phyloP scores from a whole-genome alignment of 192 early-diverging fungal species.

The Backusella circina region DNA sequence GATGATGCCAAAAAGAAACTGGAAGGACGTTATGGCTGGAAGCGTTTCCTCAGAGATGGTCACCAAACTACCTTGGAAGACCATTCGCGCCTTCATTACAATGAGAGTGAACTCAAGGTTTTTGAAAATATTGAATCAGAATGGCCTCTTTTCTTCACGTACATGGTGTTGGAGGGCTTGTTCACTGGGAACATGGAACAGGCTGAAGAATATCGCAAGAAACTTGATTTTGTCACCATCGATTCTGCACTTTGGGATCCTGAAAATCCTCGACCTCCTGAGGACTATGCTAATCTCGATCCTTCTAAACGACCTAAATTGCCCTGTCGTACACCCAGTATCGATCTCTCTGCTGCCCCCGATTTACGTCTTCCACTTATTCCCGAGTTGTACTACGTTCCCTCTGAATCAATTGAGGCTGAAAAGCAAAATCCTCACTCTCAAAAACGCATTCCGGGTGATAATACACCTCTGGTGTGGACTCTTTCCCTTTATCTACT shows the following conservation, averaged over 20 bases:
- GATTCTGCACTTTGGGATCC: slow-evolving; percentile 54
- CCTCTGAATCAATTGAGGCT: slow-evolving; percentile 62
- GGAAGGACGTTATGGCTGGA: slow-evolving; percentile 77
- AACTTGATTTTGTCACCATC: slow-evolving; percentile 66
- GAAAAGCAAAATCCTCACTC: slow-evolving; percentile 68
- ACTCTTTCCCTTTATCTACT: slow-evolving; percentile 79
- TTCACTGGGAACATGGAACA: slow-evolving; percentile 65
- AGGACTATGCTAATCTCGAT: neutral
- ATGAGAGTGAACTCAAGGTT: slow-evolving; percentile 73
- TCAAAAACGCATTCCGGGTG: slow-evolving; percentile 72
- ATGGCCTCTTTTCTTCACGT: slow-evolving; percentile 90
- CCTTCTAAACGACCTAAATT: neutral
- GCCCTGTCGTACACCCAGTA: neutral
- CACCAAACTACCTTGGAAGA: slow-evolving; percentile 84
- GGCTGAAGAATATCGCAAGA: slow-evolving; percentile 66
- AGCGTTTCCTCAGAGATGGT: slow-evolving; percentile 83
- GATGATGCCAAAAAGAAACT: slow-evolving; percentile 79
- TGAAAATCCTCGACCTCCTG: slow-evolving; percentile 5
- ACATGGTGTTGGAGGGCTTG: slow-evolving; percentile 78
- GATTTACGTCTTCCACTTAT: slow-evolving; percentile 51
- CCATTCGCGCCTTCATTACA: slow-evolving; percentile 72
- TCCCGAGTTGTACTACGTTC: slow-evolving; percentile 82
- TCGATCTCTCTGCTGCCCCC: neutral
- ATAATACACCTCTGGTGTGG: slow-evolving; percentile 88
- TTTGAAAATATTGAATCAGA: slow-evolving; percentile 87